Percentiles rank a stretch among this genome's conserved stretches.
Evolutionary conservation across 2,329 filamentous ascomycete species (phyloP).

Genomic region (Botrytis fragariae): DNA sequence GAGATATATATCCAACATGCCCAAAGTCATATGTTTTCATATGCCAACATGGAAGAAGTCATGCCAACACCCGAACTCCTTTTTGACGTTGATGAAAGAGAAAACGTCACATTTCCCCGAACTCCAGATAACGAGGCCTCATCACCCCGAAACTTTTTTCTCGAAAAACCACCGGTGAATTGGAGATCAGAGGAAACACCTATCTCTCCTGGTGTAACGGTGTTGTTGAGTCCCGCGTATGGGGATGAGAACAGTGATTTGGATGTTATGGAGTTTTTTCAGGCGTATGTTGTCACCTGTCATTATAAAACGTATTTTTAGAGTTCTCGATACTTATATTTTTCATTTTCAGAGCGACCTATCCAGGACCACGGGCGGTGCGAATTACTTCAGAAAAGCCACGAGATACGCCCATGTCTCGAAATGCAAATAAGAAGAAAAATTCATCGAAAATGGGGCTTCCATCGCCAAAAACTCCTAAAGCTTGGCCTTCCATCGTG

Average conservation of each 20-base stretch:
- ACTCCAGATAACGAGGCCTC: not conserved
- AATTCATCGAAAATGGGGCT: not conserved
- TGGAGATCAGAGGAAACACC: not conserved
- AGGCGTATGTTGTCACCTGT: constrained; percentile 11
- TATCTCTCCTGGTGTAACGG: constrained; percentile 17
- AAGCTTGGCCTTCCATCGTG: constrained; percentile 13
- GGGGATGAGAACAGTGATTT: constrained; percentile 8
- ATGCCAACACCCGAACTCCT: not conserved
- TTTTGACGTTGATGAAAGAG: not conserved
- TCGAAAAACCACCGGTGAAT: constrained; percentile 1
- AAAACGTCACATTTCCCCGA: not conserved
- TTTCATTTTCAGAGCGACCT: constrained; percentile 4
- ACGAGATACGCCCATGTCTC: not conserved
- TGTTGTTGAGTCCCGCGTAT: constrained; percentile 12
- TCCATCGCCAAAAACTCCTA: constrained; percentile 14
- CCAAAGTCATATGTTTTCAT: not conserved
- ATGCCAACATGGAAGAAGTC: not conserved
- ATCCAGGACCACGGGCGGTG: constrained; percentile 5
- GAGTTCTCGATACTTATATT: not conserved
- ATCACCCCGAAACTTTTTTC: constrained; percentile 13
- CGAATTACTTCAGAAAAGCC: not conserved
- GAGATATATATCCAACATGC: constrained; percentile 12
- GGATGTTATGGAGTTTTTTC: constrained; percentile 18
- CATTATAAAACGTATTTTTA: not conserved
- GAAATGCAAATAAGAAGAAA: not conserved